A percentile compares a stretch with the other conserved stretches of the same genome.
Conservation (phyloP, 2,329 filamentous ascomycete species). For the Diaporthe sp. region DNA sequence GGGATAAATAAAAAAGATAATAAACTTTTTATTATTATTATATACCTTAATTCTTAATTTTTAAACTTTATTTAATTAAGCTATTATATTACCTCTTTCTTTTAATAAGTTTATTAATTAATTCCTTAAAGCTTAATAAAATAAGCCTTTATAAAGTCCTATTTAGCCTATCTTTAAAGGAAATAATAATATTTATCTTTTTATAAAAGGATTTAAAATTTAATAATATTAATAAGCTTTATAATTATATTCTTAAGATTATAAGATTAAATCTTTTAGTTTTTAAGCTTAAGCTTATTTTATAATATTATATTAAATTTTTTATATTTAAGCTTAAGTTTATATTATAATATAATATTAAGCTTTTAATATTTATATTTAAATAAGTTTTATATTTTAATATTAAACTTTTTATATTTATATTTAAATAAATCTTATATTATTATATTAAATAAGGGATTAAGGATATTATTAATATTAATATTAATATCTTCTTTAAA, state of each 20-base stretch:
- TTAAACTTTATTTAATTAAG: background rate
- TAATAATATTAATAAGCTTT: background rate
- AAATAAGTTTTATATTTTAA: background rate
- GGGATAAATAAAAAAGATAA: fast-evolving
- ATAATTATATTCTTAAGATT: no score
- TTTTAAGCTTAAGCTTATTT: no score
- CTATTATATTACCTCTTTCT: fast-evolving
- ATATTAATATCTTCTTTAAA: background rate
- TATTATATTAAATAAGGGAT: background rate
- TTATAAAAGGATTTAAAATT: background rate
- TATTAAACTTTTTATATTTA: background rate
- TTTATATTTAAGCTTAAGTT: background rate
- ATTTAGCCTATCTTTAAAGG: background rate
- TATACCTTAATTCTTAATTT: background rate
- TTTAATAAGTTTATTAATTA: background rate
- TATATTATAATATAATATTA: background rate
- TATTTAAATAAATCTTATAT: background rate
- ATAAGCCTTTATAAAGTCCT: background rate
- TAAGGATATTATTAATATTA: background rate
- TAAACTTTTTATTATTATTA: background rate
- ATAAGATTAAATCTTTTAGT: background rate
- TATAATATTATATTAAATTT: no score
- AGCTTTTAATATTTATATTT: background rate
- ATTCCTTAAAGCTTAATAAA: background rate
- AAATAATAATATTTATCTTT: background rate